A percentile compares a stretch with the other conserved stretches of the same genome.
Evolutionary conservation across 345 rosid species (phyloP).

Genomic region (Odontarrhena argentea): DNA sequence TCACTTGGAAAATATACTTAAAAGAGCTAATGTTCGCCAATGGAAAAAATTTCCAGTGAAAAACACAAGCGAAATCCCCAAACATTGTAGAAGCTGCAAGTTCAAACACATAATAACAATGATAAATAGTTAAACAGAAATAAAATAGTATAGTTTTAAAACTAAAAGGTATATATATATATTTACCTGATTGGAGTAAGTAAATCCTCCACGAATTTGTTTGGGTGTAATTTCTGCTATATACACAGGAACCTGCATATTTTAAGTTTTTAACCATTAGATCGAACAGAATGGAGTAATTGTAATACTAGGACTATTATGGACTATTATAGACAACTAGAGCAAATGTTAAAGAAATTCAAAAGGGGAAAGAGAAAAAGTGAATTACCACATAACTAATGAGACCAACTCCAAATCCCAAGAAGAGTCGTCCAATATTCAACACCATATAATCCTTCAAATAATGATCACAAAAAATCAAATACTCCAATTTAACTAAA

Average conservation of each 20-base stretch:
- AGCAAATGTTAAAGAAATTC: no score
- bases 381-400: constrained; percentile 43
- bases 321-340: background rate
- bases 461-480: background rate
- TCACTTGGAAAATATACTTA: constrained; percentile 33
- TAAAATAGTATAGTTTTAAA: background rate
- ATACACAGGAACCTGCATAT: constrained; percentile 47
- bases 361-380: background rate
- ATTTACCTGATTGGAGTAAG: constrained; percentile 40
- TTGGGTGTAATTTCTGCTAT: constrained; percentile 54
- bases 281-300: background rate
- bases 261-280: background rate
- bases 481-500: no score
- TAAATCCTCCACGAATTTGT: constrained; percentile 44
- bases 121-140: background rate
- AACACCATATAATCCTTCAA: constrained; percentile 32
- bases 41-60: constrained; percentile 47
- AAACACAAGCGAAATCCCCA: constrained; percentile 47
- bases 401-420: constrained; percentile 46
- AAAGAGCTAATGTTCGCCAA: constrained; percentile 56
- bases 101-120: background rate
- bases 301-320: background rate
- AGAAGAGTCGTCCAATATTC: constrained; percentile 36
- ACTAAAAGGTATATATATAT: background rate
- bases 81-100: constrained; percentile 46